A percentile compares a stretch with the other conserved stretches of the same genome.
Conservation (phyloP, 805 yeast genomes). For the Saccharomyces kudriavzevii region DNA sequence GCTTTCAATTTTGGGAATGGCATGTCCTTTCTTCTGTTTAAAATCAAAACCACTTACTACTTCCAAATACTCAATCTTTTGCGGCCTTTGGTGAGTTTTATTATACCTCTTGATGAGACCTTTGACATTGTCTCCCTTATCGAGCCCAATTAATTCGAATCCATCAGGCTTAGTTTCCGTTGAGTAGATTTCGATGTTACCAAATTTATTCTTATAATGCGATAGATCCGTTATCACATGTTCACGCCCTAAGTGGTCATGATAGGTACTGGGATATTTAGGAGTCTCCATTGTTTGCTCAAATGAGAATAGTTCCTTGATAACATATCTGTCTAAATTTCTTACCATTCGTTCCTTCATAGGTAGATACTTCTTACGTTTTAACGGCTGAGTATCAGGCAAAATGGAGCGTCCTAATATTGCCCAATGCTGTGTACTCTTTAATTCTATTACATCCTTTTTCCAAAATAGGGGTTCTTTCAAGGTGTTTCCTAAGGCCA, state of each 20-base stretch:
- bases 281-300: constrained; percentile 21
- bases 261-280: constrained; percentile 6
- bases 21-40: constrained; percentile 19
- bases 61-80: constrained; percentile 12
- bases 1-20: constrained; percentile 16
- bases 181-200: constrained; percentile 19
- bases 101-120: constrained; percentile 8
- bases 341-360: constrained; percentile 5
- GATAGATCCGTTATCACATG: constrained; percentile 9
- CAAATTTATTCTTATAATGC: constrained; percentile 15
- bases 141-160: constrained; percentile 7
- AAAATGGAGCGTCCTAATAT: constrained; percentile 19
- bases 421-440: constrained; percentile 22
- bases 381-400: constrained; percentile 7
- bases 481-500: background rate
- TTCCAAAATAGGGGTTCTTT: constrained; percentile 11
- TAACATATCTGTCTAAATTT: constrained; percentile 5
- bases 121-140: constrained; percentile 1
- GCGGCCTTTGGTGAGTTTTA: constrained; percentile 1
- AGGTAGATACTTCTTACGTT: constrained; percentile 4
- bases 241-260: constrained; percentile 4
- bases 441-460: constrained; percentile 12
- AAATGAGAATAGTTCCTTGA: constrained; percentile 15
- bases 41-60: constrained; percentile 27
- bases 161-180: constrained; percentile 15